These are phyloP conservation scores for Coelastrella sp. DNA, from an alignment of 139 green algal species.

Conservation along the genomic window DNA sequence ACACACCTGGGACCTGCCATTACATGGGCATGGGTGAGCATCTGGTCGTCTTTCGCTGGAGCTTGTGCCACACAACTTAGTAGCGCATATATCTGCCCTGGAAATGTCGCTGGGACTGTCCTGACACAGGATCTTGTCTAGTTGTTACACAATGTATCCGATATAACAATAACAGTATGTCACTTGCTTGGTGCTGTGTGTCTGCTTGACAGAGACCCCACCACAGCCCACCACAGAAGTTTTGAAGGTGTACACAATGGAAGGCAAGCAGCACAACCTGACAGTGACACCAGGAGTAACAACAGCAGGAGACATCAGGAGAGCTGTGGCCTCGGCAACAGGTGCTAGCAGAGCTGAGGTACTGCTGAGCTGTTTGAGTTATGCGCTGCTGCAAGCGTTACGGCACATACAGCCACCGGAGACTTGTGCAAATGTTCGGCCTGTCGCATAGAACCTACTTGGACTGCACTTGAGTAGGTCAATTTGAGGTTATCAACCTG, in stretches of 20 bases:
- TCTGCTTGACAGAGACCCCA: too few relatives aligned
- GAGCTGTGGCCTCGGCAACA: neutral
- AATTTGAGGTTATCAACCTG: too few relatives aligned
- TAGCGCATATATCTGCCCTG: too few relatives aligned
- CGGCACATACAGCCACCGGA: neutral
- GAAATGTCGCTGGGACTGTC: neutral
- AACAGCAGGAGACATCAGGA: conserved; percentile 14
- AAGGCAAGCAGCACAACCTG: neutral
- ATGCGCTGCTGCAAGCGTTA: neutral
- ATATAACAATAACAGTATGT: neutral
- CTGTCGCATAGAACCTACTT: too few relatives aligned
- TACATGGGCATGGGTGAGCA: too few relatives aligned
- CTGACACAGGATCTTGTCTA: neutral
- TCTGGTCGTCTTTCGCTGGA: too few relatives aligned
- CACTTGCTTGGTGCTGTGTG: too few relatives aligned
- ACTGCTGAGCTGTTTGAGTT: neutral
- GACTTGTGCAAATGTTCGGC: neutral
- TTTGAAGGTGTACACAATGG: conserved; percentile 3
- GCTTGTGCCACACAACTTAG: too few relatives aligned
- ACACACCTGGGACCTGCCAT: too few relatives aligned
- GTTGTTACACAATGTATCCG: neutral
- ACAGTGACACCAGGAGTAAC: neutral
- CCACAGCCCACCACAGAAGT: too few relatives aligned
- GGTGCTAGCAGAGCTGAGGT: neutral
- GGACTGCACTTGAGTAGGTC: too few relatives aligned